A percentile compares a stretch with the other conserved stretches of the same genome.
These are phyloP conservation scores for Boletellus deceptivus DNA, from an alignment of 1,284 basidiomycete species.

Conservation along the genomic window DNA sequence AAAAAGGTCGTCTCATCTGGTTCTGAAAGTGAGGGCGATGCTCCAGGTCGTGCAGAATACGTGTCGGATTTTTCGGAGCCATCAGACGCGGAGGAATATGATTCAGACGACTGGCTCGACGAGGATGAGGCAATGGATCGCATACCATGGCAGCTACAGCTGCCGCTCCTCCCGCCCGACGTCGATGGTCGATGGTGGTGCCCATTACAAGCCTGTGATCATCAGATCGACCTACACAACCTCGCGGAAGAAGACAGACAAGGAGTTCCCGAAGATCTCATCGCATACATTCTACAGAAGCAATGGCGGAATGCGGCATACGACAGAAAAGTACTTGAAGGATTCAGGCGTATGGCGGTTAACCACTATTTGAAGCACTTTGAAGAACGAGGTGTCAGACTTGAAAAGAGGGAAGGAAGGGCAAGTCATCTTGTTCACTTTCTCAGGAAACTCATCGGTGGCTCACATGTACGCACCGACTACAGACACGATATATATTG, in stretches of 20 bases:
- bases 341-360: slow-evolving; percentile 31
- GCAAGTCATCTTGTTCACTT: slow-evolving; percentile 11
- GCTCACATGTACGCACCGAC: not conserved
- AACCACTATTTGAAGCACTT: slow-evolving; percentile 38
- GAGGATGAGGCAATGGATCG: slow-evolving; percentile 12
- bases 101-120: slow-evolving; percentile 28
- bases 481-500: slow-evolving; percentile 15
- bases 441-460: not conserved
- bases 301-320: slow-evolving; percentile 31
- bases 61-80: slow-evolving; percentile 51
- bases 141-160: slow-evolving; percentile 32
- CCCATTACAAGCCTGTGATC: slow-evolving; percentile 20
- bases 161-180: slow-evolving; percentile 35
- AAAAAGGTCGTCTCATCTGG: slow-evolving; percentile 11
- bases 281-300: slow-evolving; percentile 27
- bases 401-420: slow-evolving; percentile 14
- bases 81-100: slow-evolving; percentile 41
- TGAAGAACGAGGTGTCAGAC: slow-evolving; percentile 18
- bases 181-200: slow-evolving; percentile 35
- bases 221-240: slow-evolving; percentile 25
- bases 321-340: slow-evolving; percentile 29
- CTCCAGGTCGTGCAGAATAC: slow-evolving; percentile 32
- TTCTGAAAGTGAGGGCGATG: slow-evolving; percentile 29
- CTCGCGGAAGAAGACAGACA: slow-evolving; percentile 21
- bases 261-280: slow-evolving; percentile 13